Base-by-base conservation (phyloP, 371 early-diverging fungal genomes). In the Coemansia sp. region DNA sequence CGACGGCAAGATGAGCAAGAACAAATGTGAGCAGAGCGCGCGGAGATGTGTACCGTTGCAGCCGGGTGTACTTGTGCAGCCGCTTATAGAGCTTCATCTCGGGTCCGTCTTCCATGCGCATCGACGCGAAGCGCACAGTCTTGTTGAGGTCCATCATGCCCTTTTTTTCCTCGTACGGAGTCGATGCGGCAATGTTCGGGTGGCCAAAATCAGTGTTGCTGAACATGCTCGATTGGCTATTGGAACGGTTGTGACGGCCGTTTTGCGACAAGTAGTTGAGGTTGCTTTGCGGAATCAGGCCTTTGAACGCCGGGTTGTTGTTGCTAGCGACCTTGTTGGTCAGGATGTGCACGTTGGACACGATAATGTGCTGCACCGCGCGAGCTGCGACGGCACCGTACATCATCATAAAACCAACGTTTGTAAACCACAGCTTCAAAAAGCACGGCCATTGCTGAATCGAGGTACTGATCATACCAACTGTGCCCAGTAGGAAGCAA, bases 381-480 rank as follows among this genome's bases (percentile, higher is more conserved):
- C 75, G 72, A 5, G 68, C 74, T 3, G 73, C 59, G 1, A 75
- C 56, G 2, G 75, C 30, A 5, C 67, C 28, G 56, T 67, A 73
- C 57, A 67, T 28, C 21, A 67, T 21, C 23, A 64, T 25, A 52
- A 70, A 72, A 0, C 71, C 72, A 28, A 72, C 28, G 50, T 72
- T 44, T 39, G 18, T 21, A 8, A 72, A 63, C 64, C 71, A 72
- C 60, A 72, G 28, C 62, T 66, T 60, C 12, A 75, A 51, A 23
- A 75, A 75, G 26, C 73, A 67, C 20, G 75, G 75, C 75, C 75
- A 75, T 11, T 60, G 50, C 26, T 72, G 74, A 21, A 75, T 21
- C 3, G 68, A 61, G 1, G 75, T 75, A 51, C 74, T 75, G 33
- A 75, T 42, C 67, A 64, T 62, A 6, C 68, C 75, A 5, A 30